These are phyloP conservation scores for Xerocomellus amylosporus DNA, from an alignment of 768 basidiomycete genomes.

Conservation along the genomic window DNA sequence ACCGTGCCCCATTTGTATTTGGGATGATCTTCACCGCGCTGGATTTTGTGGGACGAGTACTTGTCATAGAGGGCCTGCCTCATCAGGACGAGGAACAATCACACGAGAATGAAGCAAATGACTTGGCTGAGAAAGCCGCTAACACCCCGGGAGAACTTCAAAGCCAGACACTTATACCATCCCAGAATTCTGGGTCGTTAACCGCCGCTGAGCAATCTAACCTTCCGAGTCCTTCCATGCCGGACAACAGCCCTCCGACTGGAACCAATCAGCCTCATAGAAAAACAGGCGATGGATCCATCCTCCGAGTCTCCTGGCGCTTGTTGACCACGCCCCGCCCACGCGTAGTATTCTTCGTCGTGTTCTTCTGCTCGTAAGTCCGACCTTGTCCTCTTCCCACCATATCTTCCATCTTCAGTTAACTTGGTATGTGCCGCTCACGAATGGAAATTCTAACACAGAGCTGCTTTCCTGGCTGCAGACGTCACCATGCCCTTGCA, in stretches of 20 bases:
- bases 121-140: not conserved
- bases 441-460: not conserved
- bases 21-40: not conserved
- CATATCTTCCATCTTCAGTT: not conserved
- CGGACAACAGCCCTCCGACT: not conserved
- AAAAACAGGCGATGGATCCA: not conserved
- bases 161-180: not conserved
- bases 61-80: not conserved
- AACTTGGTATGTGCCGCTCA: not conserved
- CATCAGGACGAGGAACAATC: not conserved
- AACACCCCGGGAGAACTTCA: not conserved
- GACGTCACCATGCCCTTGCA: not conserved
- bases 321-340: not conserved
- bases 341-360: not conserved
- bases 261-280: not conserved
- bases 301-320: not conserved
- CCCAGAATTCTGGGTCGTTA: not conserved
- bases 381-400: not conserved
- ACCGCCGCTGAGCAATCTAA: not conserved
- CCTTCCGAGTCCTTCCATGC: not conserved
- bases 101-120: not conserved
- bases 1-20: not conserved
- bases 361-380: not conserved
- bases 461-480: not conserved
- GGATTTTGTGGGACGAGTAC: not conserved